Base-by-base conservation (phyloP, 1,284 basidiomycete genomes). In the Bjerkandera adusta region DNA sequence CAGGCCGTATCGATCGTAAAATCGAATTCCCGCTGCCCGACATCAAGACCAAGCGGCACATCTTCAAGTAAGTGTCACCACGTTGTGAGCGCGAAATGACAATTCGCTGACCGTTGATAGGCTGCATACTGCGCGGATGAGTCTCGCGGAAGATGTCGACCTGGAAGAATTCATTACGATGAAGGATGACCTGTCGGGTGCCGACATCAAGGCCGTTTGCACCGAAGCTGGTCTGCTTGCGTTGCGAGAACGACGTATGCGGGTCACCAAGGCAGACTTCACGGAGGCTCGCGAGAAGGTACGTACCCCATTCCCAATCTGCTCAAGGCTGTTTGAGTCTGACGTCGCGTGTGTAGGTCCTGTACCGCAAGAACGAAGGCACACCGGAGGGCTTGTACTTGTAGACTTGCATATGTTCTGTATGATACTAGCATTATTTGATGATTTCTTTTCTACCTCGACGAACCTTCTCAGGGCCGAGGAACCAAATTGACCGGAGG, bases 1-100 rank as follows among this genome's bases (percentile, higher is more conserved):
- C 97, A 3, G 97, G 97, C 43, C 93, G 97, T 63, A 98, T 99
- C 57, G 97, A 99, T 63, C 81, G 97, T 48, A 99, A 99, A 77
- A 99, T 99, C 49, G 92, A 95, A 63, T 92, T 94, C 75, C 93
- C 93, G 8, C 70, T 97, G 27, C 94, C 94, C 18, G 93, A 97
- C 61, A 84, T 94, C 53, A 97, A 96, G 75, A 97, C 94, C 37
- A 96, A 97, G 65, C 88, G 94, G 18, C 95, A 97, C 68, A 99
- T 99, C 64, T 99, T 99, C 85, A 86, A 88, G 85, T 85, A 57
- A 36, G 67, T 57, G 22, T 24, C 33, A 10, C 4, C 18, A 27
- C 36, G 25, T 24, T 25, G 18, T 48, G 13, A 27, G 25, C 22
- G n/a, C 43, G 15, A 35, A n/a, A 3, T 45, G 15, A 26, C 52